Conservation (phyloP, 2,329 filamentous ascomycete species). For the Calonectria henricotiae region DNA sequence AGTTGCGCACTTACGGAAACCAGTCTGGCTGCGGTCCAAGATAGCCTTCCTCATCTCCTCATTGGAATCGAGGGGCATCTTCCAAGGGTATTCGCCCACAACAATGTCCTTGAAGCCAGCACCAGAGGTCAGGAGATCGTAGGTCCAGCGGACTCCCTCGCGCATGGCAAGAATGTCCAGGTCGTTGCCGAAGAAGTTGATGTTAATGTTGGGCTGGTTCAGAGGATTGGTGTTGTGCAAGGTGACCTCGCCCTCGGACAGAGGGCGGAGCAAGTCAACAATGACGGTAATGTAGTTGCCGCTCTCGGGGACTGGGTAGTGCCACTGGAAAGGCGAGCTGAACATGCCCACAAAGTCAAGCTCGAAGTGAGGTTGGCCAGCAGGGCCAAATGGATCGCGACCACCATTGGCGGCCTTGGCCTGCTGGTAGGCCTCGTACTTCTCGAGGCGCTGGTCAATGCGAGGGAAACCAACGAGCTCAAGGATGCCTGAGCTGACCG, state of each 20-base stretch:
- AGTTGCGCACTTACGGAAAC: slow-evolving; percentile 61
- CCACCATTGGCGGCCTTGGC: slow-evolving; percentile 62
- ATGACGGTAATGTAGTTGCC: slow-evolving; percentile 73
- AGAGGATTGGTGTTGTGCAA: slow-evolving; percentile 72
- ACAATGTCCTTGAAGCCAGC: slow-evolving; percentile 72
- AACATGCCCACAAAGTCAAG: slow-evolving; percentile 76
- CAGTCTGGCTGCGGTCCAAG: slow-evolving; percentile 73
- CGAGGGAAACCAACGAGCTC: slow-evolving; percentile 72
- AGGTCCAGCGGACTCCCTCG: slow-evolving; percentile 71
- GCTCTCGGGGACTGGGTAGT: slow-evolving; percentile 59
- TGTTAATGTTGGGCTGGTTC: slow-evolving; percentile 72
- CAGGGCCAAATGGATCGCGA: slow-evolving; percentile 70
- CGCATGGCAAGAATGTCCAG: slow-evolving; percentile 72
- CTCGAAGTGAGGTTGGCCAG: slow-evolving; percentile 74
- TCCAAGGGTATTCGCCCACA: slow-evolving; percentile 72
- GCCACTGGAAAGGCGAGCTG: slow-evolving; percentile 66
- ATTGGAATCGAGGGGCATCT: slow-evolving; percentile 71
- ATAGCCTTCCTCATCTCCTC: slow-evolving; percentile 71
- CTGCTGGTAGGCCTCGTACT: slow-evolving; percentile 64
- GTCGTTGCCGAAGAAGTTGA: slow-evolving; percentile 74
- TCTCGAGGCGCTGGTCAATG: slow-evolving; percentile 70
- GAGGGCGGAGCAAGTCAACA: slow-evolving; percentile 63
- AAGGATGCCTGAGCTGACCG: slow-evolving; percentile 61
- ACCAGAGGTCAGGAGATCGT: slow-evolving; percentile 73
- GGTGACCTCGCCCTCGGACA: slow-evolving; percentile 69